phyloP scores from a whole-genome alignment of 306 rosid genomes.

The Gillenia trifoliata region DNA sequence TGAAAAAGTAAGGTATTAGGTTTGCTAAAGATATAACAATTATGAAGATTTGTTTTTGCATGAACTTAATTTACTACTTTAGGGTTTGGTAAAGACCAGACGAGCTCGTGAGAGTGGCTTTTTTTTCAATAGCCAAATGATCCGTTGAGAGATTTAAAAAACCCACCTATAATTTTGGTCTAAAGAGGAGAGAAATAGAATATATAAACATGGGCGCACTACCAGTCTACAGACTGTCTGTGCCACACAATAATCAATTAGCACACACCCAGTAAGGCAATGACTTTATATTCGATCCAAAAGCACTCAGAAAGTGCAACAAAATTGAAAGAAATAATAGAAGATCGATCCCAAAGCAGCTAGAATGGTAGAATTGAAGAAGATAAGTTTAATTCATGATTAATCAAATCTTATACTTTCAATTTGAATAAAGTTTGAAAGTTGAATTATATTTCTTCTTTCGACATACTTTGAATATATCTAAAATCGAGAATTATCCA shows the following conservation, averaged over 20 bases:
- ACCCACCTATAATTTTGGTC: neutral
- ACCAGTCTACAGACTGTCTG: neutral
- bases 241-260: neutral
- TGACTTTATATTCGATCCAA: neutral
- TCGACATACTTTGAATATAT: too few relatives aligned
- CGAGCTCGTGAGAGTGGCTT: neutral
- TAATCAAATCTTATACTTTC: too few relatives aligned
- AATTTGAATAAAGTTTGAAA: too few relatives aligned
- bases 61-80: neutral
- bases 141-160: neutral
- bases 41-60: neutral
- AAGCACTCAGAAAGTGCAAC: conserved; percentile 4
- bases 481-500: too few relatives aligned
- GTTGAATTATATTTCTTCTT: too few relatives aligned
- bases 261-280: neutral
- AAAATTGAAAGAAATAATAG: neutral
- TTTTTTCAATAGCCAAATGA: neutral
- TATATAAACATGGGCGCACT: neutral
- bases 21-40: neutral
- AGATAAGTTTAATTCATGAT: too few relatives aligned
- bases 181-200: neutral
- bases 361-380: too few relatives aligned
- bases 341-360: neutral
- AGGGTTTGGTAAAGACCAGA: neutral
- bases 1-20: neutral